Evolutionary conservation across 2,329 filamentous ascomycete genomes (phyloP).

Genomic region (Phyllosticta citriasiana): DNA sequence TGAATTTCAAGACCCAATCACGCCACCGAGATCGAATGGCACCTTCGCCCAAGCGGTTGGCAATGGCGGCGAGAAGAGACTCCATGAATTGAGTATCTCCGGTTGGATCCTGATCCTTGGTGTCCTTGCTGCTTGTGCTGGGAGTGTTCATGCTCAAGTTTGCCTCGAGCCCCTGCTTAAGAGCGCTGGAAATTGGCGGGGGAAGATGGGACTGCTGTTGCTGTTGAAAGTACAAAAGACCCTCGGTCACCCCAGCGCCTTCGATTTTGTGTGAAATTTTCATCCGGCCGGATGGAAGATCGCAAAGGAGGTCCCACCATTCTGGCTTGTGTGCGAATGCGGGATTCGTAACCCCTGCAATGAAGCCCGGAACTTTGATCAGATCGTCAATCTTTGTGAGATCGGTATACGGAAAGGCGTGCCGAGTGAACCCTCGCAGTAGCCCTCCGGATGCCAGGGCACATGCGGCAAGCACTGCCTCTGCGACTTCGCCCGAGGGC

Average conservation of each 20-base stretch:
- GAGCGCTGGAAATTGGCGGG: slow-evolving; percentile 1
- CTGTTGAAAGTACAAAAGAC: slow-evolving; percentile 77
- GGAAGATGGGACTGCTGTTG: slow-evolving; percentile 43
- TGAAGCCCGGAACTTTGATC: slow-evolving; percentile 91
- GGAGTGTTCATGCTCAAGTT: slow-evolving; percentile 21
- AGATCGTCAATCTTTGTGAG: slow-evolving; percentile 96
- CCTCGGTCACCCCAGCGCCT: slow-evolving; percentile 69
- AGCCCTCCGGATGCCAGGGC: slow-evolving; percentile 85
- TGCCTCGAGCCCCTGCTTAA: slow-evolving; percentile 23
- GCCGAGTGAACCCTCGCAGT: slow-evolving; percentile 85
- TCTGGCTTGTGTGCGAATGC: slow-evolving; percentile 90
- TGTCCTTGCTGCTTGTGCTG: slow-evolving; percentile 23
- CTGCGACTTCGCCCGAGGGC: slow-evolving; percentile 89
- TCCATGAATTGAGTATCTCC: slow-evolving; percentile 86
- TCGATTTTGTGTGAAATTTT: slow-evolving; percentile 91
- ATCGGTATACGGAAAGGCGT: slow-evolving; percentile 97
- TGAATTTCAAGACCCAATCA: slow-evolving; percentile 90
- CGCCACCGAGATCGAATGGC: slow-evolving; percentile 88
- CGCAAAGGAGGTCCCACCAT: slow-evolving; percentile 97
- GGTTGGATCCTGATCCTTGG: slow-evolving; percentile 54
- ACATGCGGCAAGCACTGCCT: slow-evolving; percentile 96
- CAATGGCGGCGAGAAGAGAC: slow-evolving; percentile 72
- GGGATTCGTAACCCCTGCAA: slow-evolving; percentile 94
- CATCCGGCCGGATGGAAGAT: slow-evolving; percentile 82
- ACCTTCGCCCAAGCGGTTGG: slow-evolving; percentile 72